These are phyloP conservation scores for Eucalyptus tenuipes DNA, from an alignment of 345 rosid species.

Conservation along the genomic window DNA sequence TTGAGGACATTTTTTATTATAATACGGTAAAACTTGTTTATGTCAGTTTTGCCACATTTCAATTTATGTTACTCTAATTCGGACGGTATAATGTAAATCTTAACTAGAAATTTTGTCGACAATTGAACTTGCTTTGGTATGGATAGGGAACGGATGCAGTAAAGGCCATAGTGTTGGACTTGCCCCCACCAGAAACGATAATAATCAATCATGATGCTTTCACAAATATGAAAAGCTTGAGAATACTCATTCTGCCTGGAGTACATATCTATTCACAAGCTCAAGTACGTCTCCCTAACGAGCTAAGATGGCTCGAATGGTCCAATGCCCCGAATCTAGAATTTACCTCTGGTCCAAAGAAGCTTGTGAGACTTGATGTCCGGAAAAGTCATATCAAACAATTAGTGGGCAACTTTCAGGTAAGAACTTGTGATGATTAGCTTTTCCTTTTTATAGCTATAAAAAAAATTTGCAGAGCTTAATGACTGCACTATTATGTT, in stretches of 20 bases:
- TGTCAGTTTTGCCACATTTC: not conserved
- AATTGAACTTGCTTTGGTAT: not conserved
- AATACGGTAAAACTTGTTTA: not conserved
- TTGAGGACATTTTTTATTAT: accelerated
- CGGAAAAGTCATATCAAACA: not conserved
- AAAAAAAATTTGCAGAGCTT: too few relatives aligned
- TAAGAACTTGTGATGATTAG: not conserved
- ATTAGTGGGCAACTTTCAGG: not conserved
- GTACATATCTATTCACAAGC: not conserved
- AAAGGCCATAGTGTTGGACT: not conserved
- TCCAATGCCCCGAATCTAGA: not conserved
- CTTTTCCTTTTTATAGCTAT: too few relatives aligned
- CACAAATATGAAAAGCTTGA: not conserved
- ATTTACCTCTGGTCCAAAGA: not conserved
- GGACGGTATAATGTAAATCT: accelerated
- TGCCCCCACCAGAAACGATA: accelerated
- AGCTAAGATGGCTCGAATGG: not conserved
- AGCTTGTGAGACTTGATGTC: accelerated
- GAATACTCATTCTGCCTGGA: accelerated
- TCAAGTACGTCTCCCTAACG: not conserved
- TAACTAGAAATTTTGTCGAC: accelerated
- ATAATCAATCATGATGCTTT: not conserved
- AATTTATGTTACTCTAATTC: not conserved
- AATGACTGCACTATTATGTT: not conserved
- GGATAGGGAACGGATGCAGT: not conserved